Evolutionary conservation across 2,329 filamentous ascomycete species (phyloP).

Genomic region (Monilinia polystroma): DNA sequence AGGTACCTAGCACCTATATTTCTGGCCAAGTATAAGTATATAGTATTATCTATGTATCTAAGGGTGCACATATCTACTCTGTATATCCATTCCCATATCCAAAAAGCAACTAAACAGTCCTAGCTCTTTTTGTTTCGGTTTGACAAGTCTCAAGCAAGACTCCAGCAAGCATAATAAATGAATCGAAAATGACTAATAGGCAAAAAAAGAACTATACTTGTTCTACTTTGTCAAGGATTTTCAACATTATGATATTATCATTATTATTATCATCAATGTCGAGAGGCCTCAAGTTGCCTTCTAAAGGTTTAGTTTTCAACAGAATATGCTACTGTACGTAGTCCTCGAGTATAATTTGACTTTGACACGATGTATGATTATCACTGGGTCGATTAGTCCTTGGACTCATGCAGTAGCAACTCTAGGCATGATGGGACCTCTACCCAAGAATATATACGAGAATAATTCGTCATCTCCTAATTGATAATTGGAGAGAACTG

Average conservation of each 20-base stretch:
- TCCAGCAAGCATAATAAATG: not conserved
- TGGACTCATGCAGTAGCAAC: not conserved
- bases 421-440: conserved; percentile 3
- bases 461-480: conserved; percentile 4
- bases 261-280: not conserved
- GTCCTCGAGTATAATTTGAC: not conserved
- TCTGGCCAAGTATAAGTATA: not conserved
- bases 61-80: not conserved
- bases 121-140: not conserved
- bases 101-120: not conserved
- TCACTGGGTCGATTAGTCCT: conserved; percentile 7
- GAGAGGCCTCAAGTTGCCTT: not conserved
- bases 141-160: not conserved
- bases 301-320: conserved; percentile 5
- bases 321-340: not conserved
- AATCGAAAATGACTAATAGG: not conserved
- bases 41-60: not conserved
- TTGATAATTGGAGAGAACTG: not conserved
- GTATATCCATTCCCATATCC: not conserved
- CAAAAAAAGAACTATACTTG: conserved; percentile 1
- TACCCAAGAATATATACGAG: conserved; percentile 3
- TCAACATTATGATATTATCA: conserved; percentile 10
- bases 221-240: conserved; percentile 18
- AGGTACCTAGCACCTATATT: not conserved
- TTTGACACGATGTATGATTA: conserved; percentile 8